Evolutionary conservation across 23 red algal species (phyloP), one percentile per base, ranked within the genome.

Genomic region (Porphyridium purpureum): DNA sequence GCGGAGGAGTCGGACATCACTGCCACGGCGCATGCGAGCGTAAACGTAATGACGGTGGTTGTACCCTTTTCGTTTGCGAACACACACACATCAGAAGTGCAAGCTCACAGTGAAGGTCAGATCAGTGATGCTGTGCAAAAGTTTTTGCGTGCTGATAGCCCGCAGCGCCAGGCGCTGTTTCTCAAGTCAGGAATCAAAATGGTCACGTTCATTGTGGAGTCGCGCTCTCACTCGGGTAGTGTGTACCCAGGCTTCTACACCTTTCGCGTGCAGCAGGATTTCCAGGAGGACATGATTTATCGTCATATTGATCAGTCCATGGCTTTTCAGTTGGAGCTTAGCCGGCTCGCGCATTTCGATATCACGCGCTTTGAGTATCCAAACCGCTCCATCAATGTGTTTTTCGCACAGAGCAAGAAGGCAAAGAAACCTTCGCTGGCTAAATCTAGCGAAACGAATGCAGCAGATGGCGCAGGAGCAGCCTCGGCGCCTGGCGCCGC

Each of bases 301-400:
- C 79, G 90, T 33, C 90, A 98, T 44, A 98, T 98, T 81, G 90
- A 98, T 59, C 90, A 78, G 27, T 80, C 90, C 0, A 85, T 85
- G 90, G 90, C 90, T 11, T 98, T 98, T 55, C 90, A 98, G 55
- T 57, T 98, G 54, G 90, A 98, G 55, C 80, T 98, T 24, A 59
- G 71, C 23, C 65, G 90, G 5, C 61, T 98, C 5, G 72, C 71
- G 8, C 85, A 98, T 44, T 98, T 98, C 49, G 36, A 74, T 29
- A 98, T 98, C 48, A 75, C 73, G 6, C 66, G 90, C 35, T 98
- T 80, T 57, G 70, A 71, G 31, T 83, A 98, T 70, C 90, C 90
- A 11, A 98, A 63, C 31, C 79, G 81, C 42, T 66, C 81, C 2
- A 64, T 98, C 31, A 78, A 98, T 69, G 81, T 98, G 29, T 98